Base-by-base conservation (phyloP, 2,329 filamentous ascomycete species). In the Dichotomopilus funicola region DNA sequence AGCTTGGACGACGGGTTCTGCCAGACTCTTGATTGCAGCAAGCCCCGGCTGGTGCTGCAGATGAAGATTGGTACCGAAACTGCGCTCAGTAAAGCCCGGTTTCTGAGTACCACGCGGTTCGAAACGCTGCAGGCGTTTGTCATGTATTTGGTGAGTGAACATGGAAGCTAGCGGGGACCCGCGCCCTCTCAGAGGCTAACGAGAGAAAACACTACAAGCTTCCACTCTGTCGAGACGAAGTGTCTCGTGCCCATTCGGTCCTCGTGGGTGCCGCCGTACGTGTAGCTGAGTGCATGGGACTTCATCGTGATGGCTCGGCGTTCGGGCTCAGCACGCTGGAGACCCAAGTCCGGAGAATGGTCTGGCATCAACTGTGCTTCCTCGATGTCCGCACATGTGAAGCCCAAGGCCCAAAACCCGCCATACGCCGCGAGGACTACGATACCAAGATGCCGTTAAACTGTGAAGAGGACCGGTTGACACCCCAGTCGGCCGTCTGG, bases 351-450 rank as follows among this genome's bases (percentile, higher is more conserved):
- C 81, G 87, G 10, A 81, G 87, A 4, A 72, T 90, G 41, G 76
- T 90, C 37, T 91, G 87, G 88, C 85, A 89, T 66, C 87, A 91
- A 63, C 75, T 91, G 19, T 89, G 86, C 68, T 88, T 88, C 66
- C 75, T 91, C 7, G 88, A 91, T 66, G 79, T 89, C 55, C 78
- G 86, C 41, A 89, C 87, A 0, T 88, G 83, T 64, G 87, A 91
- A 69, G 81, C 84, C 1, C 87, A 88, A 59, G 88, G 87, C 0
- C 87, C 87, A 7, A 78, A 83, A 31, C 85, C 86, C 0, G 79
- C 82, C 51, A 89, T 91, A 53, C 79, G 85, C n/a, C 75, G 79
- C 41, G 86, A 88, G 27, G 87, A 91, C 63, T 91, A 86, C 67
- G 86, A 89, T 62, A 89, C 87, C 0, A 82, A 80, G 58, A 77